Evolutionary conservation across 2,329 filamentous ascomycete genomes (phyloP).

Genomic region (Trichoderma breve): DNA sequence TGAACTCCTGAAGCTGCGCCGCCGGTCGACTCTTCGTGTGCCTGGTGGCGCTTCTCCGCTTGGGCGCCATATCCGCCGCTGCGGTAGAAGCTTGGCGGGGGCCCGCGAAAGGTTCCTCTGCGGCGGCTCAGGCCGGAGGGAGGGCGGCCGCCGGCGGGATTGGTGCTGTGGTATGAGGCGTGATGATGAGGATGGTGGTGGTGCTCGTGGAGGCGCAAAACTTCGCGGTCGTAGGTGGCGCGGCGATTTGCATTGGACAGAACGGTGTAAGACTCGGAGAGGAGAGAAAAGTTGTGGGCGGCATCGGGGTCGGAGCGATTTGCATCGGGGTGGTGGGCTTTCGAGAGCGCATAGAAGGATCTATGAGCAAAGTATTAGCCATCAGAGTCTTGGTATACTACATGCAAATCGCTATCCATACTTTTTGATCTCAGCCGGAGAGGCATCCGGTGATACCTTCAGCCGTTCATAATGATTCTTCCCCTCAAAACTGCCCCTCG

Average conservation of each 20-base stretch:
- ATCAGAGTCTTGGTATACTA: background rate
- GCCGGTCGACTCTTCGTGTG: constrained; percentile 46
- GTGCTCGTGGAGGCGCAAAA: constrained; percentile 44
- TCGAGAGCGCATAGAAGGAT: constrained; percentile 87
- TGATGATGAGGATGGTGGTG: constrained; percentile 35
- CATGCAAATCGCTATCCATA: constrained; percentile 32
- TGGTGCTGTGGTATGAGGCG: constrained; percentile 55
- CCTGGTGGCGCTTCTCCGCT: constrained; percentile 55
- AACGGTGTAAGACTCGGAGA: constrained; percentile 79
- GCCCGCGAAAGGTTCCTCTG: constrained; percentile 73
- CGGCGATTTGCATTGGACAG: constrained; percentile 74
- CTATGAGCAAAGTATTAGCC: constrained; percentile 34
- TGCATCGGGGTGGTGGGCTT: constrained; percentile 87
- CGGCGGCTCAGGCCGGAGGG: constrained; percentile 78
- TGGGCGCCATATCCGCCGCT: constrained; percentile 75
- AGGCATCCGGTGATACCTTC: constrained; percentile 66
- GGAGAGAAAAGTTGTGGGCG: constrained; percentile 72
- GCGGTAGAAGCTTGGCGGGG: constrained; percentile 85
- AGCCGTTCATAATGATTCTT: constrained; percentile 81
- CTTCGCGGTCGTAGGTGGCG: constrained; percentile 74
- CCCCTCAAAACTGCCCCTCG: constrained; percentile 25
- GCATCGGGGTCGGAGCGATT: constrained; percentile 75
- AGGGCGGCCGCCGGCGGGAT: constrained; percentile 70
- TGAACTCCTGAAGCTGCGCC: constrained; percentile 22
- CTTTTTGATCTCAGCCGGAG: constrained; percentile 81